phyloP scores from a whole-genome alignment of 306 rosid species.

The Gillenia trifoliata region DNA sequence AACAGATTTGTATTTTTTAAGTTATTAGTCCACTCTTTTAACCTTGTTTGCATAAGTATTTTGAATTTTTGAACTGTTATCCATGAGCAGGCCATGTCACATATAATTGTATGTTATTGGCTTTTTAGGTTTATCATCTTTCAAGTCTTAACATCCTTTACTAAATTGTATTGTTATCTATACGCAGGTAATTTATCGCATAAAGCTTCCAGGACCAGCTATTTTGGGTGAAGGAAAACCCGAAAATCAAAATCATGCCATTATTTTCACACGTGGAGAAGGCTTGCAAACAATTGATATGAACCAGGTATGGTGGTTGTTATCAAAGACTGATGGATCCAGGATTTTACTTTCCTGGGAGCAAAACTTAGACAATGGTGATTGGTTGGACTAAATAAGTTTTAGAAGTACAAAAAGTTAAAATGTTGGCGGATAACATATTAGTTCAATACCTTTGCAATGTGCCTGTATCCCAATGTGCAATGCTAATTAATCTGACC shows the following conservation, averaged over 20 bases:
- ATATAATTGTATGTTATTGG: neutral
- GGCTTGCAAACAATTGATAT: conserved; percentile 95
- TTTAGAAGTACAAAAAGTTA: neutral
- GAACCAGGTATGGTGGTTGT: conserved; percentile 70
- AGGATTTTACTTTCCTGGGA: neutral
- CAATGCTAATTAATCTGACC: neutral
- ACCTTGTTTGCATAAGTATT: neutral
- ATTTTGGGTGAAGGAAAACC: conserved; percentile 98
- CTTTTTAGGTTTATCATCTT: neutral
- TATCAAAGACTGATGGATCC: neutral
- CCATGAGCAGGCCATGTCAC: neutral
- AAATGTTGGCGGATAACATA: neutral
- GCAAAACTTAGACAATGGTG: neutral
- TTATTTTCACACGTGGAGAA: conserved; percentile 92
- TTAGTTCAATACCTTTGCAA: neutral
- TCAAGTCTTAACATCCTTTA: neutral
- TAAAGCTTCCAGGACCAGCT: conserved; percentile 97
- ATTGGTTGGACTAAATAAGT: neutral
- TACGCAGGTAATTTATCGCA: conserved; percentile 71
- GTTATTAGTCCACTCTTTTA: neutral
- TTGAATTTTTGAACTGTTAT: neutral
- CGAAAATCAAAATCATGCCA: conserved; percentile 97
- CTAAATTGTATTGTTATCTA: conserved; percentile 6
- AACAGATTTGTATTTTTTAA: neutral
- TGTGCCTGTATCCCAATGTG: neutral